Evolutionary conservation across 768 basidiomycete species (phyloP).

Genomic region (Cubamyces lactineus): DNA sequence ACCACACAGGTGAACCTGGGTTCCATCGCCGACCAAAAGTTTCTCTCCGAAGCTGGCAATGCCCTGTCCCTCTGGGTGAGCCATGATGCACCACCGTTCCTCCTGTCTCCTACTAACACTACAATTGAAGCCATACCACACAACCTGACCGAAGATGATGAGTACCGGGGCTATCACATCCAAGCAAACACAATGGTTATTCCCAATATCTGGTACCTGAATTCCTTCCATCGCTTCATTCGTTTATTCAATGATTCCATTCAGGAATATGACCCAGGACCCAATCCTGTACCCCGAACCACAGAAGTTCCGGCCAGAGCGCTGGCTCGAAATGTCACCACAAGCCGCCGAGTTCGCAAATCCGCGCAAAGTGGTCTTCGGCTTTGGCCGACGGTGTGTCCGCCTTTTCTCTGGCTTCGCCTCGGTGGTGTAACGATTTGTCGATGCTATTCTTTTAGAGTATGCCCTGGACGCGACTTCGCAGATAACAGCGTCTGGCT

Average conservation of each 20-base stretch:
- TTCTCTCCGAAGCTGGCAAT: slow-evolving; percentile 17
- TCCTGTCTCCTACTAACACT: neutral
- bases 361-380: slow-evolving; percentile 55
- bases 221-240: neutral
- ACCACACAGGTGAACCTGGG: neutral
- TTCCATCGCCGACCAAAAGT: neutral
- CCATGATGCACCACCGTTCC: neutral
- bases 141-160: slow-evolving; percentile 26
- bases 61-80: slow-evolving; percentile 26
- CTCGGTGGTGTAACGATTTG: neutral
- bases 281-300: slow-evolving; percentile 44
- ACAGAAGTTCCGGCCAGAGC: slow-evolving; percentile 51
- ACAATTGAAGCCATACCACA: slow-evolving; percentile 29
- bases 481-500: slow-evolving; percentile 53
- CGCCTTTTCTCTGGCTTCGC: neutral
- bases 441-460: slow-evolving; percentile 37
- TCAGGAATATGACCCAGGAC: slow-evolving; percentile 36
- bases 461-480: slow-evolving; percentile 59
- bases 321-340: slow-evolving; percentile 45
- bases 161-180: slow-evolving; percentile 30
- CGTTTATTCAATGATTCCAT: neutral
- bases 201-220: slow-evolving; percentile 24
- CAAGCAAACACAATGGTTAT: slow-evolving; percentile 29
- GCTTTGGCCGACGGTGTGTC: slow-evolving; percentile 52
- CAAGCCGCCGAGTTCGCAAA: slow-evolving; percentile 38